phyloP scores from a whole-genome alignment of 192 early-diverging fungal species.

The Coemansia sp. region DNA sequence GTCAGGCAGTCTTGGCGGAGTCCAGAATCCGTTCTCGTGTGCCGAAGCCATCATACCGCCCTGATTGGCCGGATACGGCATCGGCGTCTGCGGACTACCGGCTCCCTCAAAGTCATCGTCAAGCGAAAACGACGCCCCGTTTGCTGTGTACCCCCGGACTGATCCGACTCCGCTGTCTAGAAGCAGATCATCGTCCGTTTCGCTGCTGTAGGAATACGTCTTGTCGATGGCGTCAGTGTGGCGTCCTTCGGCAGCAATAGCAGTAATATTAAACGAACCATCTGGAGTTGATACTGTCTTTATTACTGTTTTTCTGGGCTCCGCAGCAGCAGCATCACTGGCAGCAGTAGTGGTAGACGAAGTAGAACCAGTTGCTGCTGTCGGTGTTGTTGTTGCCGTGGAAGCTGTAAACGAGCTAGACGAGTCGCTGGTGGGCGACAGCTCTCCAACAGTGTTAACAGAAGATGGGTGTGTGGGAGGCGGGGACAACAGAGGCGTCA shows the following conservation, averaged over 20 bases:
- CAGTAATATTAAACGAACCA: neutral
- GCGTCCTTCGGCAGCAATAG: slow-evolving; percentile 2
- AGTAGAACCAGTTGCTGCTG: neutral
- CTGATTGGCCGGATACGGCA: neutral
- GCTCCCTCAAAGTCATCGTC: slow-evolving; percentile 31
- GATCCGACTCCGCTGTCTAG: slow-evolving; percentile 5
- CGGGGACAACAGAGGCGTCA: slow-evolving; percentile 42
- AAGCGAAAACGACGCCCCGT: slow-evolving; percentile 48
- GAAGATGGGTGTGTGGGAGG: slow-evolving; percentile 13
- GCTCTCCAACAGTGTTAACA: slow-evolving; percentile 18
- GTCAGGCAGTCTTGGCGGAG: slow-evolving; percentile 33
- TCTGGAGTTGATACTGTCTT: too few relatives aligned
- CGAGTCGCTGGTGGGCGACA: slow-evolving; percentile 42
- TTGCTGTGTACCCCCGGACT: slow-evolving; percentile 35
- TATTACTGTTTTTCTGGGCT: too few relatives aligned
- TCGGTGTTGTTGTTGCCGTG: neutral
- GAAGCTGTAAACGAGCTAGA: slow-evolving; percentile 28
- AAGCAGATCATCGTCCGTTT: neutral
- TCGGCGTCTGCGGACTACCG: neutral
- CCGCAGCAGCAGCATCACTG: neutral
- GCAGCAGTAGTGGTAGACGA: neutral
- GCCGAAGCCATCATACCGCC: neutral
- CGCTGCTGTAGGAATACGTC: neutral
- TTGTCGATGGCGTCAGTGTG: slow-evolving; percentile 3
- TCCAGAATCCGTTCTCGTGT: slow-evolving; percentile 29